phyloP scores from a whole-genome alignment of 2,329 filamentous ascomycete genomes.

The Colletotrichum destructivum region DNA sequence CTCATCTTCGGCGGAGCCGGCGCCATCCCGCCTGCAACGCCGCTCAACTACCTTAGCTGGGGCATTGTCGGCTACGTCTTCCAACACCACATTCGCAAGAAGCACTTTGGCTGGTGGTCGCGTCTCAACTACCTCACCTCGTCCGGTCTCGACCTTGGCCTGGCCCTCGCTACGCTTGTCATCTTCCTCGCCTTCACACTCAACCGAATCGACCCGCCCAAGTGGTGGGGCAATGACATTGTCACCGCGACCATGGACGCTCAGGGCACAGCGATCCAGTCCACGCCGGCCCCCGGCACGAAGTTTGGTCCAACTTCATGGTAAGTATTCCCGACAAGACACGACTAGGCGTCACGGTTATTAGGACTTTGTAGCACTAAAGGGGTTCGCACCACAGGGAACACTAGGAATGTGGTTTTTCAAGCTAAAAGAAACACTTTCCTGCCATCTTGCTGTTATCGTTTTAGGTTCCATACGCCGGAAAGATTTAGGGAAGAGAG shows the following conservation, averaged over 20 bases:
- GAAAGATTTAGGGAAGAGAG: background rate
- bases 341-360: constrained; percentile 13
- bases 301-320: constrained; percentile 74
- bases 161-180: constrained; percentile 76
- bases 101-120: constrained; percentile 79
- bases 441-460: constrained; percentile 3
- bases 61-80: constrained; percentile 79
- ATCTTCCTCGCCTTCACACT: constrained; percentile 81
- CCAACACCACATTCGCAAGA: constrained; percentile 77
- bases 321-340: constrained; percentile 50
- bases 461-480: background rate
- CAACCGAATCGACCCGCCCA: constrained; percentile 72
- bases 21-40: constrained; percentile 76
- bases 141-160: constrained; percentile 78
- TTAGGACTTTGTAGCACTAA: constrained; percentile 16
- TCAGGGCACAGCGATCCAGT: constrained; percentile 71
- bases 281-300: constrained; percentile 65
- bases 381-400: constrained; percentile 7
- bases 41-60: constrained; percentile 83
- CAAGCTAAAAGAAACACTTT: no score
- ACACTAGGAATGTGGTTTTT: background rate
- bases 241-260: constrained; percentile 74
- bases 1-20: constrained; percentile 74
- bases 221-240: constrained; percentile 79
- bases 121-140: constrained; percentile 81